A percentile compares a stretch with the other conserved stretches of the same genome.
Conservation (phyloP, 805 yeast species). For the Wickerhamia fluorescens region DNA sequence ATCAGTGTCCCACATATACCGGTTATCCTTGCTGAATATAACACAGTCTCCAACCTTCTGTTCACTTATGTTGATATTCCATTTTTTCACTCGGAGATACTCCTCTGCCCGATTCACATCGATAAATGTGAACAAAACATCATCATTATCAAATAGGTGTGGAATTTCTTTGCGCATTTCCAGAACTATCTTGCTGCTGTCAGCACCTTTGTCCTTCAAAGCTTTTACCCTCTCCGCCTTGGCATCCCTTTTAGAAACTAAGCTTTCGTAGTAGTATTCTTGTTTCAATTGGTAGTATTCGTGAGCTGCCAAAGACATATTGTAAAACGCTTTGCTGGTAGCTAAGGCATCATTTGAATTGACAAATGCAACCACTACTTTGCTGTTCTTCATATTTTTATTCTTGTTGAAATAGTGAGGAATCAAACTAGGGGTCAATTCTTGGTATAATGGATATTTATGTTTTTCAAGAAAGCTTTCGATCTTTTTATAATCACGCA, state of each 20-base stretch:
- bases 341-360: slow-evolving; percentile 30
- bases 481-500: slow-evolving; percentile 43
- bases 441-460: slow-evolving; percentile 46
- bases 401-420: slow-evolving; percentile 27
- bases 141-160: slow-evolving; percentile 36
- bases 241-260: slow-evolving; percentile 17
- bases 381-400: slow-evolving; percentile 23
- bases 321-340: slow-evolving; percentile 27
- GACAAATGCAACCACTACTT: slow-evolving; percentile 44
- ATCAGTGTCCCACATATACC: slow-evolving; percentile 25
- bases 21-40: slow-evolving; percentile 41
- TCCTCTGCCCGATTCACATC: slow-evolving; percentile 38
- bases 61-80: slow-evolving; percentile 30
- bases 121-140: slow-evolving; percentile 41
- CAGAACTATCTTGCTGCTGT: slow-evolving; percentile 37
- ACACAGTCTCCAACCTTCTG: slow-evolving; percentile 50
- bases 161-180: slow-evolving; percentile 47
- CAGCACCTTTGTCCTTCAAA: slow-evolving; percentile 26
- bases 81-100: slow-evolving; percentile 21
- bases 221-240: slow-evolving; percentile 40
- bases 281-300: slow-evolving; percentile 41
- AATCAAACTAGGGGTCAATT: slow-evolving; percentile 37
- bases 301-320: slow-evolving; percentile 40
- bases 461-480: slow-evolving; percentile 43
- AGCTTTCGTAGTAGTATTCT: slow-evolving; percentile 29